Evolutionary conservation across 2,329 filamentous ascomycete species (phyloP).

Genomic region (Claviceps maximensis): DNA sequence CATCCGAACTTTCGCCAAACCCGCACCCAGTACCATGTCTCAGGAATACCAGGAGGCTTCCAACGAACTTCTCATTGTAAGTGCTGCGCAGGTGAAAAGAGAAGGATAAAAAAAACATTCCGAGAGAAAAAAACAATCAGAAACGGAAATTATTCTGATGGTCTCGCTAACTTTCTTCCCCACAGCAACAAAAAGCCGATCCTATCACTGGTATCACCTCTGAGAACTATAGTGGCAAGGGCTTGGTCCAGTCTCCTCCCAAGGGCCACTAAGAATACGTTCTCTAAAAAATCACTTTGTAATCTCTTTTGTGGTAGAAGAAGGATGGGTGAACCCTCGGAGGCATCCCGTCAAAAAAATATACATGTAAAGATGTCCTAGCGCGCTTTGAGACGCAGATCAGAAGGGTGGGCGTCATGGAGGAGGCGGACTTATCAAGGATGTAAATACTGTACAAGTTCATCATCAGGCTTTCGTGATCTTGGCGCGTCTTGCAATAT

Average conservation of each 20-base stretch:
- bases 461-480: neutral
- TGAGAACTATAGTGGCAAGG: constrained; percentile 64
- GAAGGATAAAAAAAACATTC: too few species aligned
- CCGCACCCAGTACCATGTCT: constrained; percentile 74
- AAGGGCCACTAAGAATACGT: constrained; percentile 29
- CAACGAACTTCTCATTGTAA: constrained; percentile 87
- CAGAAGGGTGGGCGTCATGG: constrained; percentile 12
- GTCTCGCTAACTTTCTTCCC: neutral
- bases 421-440: constrained; percentile 15
- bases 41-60: constrained; percentile 93
- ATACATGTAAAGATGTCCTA: constrained; percentile 19
- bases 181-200: constrained; percentile 69
- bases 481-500: neutral
- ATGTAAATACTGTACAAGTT: constrained; percentile 31
- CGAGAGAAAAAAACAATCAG: too few species aligned
- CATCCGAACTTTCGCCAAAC: constrained; percentile 59
- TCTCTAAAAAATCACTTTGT: constrained; percentile 12
- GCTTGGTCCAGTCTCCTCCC: constrained; percentile 60
- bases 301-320: constrained; percentile 21
- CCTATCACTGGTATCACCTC: constrained; percentile 75
- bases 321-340: constrained; percentile 18
- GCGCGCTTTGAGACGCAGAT: constrained; percentile 14
- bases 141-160: neutral
- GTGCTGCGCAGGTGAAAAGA: neutral
- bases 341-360: constrained; percentile 13